Evolutionary conservation across 805 yeast genomes (phyloP), one percentile per base, ranked within the genome.

Genomic region (Wickerhamiella galacta): DNA sequence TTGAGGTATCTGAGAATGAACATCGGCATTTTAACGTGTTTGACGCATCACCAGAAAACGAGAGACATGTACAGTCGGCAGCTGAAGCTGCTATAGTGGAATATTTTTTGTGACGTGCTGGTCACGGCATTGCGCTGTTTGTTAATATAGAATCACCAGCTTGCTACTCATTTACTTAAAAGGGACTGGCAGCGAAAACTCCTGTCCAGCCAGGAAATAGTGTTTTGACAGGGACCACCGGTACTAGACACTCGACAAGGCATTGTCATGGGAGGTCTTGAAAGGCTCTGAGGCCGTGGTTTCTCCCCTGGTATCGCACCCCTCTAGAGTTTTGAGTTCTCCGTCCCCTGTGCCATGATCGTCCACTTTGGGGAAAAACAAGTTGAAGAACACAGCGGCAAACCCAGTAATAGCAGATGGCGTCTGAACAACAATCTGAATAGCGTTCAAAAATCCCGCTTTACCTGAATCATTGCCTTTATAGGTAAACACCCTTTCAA

Each of bases 21-120:
- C 73, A 70, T 34, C 65, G 70, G 39, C 68, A 61, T 45, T 90
- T 87, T 56, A 90, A 90, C 49, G 93, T 92, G 2, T 90, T 90
- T 55, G 96, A 82, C 41, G 96, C 95, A 10, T 90, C 95, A 6
- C 96, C 96, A 0, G 95, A 83, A 46, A 83, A 85, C 51, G 77
- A 73, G 33, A 68, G 68, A 41, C 57, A 57, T 29, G 39, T 49
- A 30, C 49, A 51, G 27, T 39, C 47, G 11, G 47, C 46, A 3
- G 36, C 44, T 16, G 44, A 43, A 18, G 32, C 45, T 6, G 45
- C 40, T 16, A 41, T 45, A 12, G 45, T 39, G 8, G 51, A 46
- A 34, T 46, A 46, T 32, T 40, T 43, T 30, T 26, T 43, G 25
- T 32, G 36, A 34, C n/a, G 20, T 28, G 9, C 33, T 7, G 28